Conservation (phyloP, 495 filamentous ascomycete species). For the Xylaria acuta region DNA sequence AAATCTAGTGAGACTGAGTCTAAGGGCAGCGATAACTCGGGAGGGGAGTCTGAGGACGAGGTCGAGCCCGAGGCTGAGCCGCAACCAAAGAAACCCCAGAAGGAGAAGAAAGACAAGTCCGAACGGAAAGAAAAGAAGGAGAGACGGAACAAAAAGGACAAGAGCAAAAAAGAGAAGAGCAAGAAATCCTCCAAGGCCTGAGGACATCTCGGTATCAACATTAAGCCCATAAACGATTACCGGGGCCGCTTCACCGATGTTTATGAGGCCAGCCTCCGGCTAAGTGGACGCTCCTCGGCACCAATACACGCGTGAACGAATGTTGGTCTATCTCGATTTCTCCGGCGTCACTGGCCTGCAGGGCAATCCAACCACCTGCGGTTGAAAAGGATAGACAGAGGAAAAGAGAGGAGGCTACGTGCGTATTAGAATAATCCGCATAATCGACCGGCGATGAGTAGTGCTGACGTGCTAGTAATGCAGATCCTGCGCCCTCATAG, state of each 20-base stretch:
- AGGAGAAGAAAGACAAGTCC: constrained; percentile 27
- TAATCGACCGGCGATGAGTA: not conserved
- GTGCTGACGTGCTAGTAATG: not conserved
- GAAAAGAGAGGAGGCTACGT: too few species aligned
- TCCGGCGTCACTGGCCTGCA: not conserved
- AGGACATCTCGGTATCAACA: not conserved
- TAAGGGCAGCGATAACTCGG: constrained; percentile 27
- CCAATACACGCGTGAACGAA: not conserved
- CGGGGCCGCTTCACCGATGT: not conserved
- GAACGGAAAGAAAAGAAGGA: constrained; percentile 26
- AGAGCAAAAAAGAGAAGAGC: constrained; percentile 32
- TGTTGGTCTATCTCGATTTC: not conserved
- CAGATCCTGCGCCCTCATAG: not conserved
- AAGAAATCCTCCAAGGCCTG: constrained; percentile 12
- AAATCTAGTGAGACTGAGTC: constrained; percentile 25
- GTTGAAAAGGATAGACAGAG: not conserved
- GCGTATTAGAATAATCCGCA: not conserved
- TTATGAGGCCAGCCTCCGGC: not conserved
- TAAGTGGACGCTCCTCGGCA: not conserved
- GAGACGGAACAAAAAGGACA: constrained; percentile 25
- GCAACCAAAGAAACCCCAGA: constrained; percentile 37
- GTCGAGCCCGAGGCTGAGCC: not conserved
- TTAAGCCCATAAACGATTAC: not conserved
- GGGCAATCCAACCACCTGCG: not conserved
- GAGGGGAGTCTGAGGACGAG: constrained; percentile 33